Evolutionary conservation across 75 land plant genomes (phyloP).

Genomic region (Sequoiadendron giganteum): DNA sequence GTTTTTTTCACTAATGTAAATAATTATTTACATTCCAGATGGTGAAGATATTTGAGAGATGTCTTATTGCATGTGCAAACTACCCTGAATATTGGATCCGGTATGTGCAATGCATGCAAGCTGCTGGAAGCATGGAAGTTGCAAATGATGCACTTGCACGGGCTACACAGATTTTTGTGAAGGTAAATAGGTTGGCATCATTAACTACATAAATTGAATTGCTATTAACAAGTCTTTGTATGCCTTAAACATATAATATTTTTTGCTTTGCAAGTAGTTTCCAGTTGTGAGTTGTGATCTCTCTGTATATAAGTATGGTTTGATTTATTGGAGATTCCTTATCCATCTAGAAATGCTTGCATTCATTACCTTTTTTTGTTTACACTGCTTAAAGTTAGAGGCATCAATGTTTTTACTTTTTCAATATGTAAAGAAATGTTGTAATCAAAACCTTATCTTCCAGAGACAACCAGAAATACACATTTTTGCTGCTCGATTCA

Average conservation of each 20-base stretch:
- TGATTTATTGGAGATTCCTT: background rate
- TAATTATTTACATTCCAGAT: constrained; percentile 33
- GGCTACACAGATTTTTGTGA: constrained; percentile 87
- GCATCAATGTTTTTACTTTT: background rate
- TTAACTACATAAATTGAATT: background rate
- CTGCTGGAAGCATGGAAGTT: constrained; percentile 69
- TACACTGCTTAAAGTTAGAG: background rate
- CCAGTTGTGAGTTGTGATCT: background rate
- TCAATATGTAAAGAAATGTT: background rate
- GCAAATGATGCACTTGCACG: constrained; percentile 89
- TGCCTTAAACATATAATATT: background rate
- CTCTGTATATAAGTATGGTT: background rate
- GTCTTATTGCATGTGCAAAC: constrained; percentile 97
- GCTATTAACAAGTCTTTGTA: background rate
- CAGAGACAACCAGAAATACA: constrained; percentile 98
- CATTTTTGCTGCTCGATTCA: constrained; percentile 87
- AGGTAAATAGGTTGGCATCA: constrained; percentile 43
- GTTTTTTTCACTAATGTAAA: background rate
- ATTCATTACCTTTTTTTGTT: background rate
- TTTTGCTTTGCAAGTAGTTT: background rate
- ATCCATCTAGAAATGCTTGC: background rate
- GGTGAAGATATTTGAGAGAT: constrained; percentile 88
- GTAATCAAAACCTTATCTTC: background rate
- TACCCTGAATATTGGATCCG: constrained; percentile 98
- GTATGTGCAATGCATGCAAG: constrained; percentile 84